Evolutionary conservation across 2,329 filamentous ascomycete genomes (phyloP).

Genomic region (Aspergillus uvarum): DNA sequence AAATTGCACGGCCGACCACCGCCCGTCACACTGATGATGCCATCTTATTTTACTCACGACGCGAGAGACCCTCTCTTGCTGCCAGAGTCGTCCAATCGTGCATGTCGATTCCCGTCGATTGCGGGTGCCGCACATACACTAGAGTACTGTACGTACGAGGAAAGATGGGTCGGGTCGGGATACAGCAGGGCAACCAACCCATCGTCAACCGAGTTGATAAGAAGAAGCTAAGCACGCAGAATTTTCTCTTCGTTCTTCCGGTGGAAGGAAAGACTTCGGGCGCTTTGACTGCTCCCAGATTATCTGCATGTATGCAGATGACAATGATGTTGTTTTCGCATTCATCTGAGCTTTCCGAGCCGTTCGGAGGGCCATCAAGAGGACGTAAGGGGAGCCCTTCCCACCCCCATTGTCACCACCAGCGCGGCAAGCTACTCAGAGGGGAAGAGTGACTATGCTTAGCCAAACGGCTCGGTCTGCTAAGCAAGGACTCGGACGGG

Average conservation of each 20-base stretch:
- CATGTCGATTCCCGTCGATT: not conserved
- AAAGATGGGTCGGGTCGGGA: not conserved
- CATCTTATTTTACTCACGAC: not conserved
- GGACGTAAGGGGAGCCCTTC: not conserved
- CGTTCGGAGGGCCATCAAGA: not conserved
- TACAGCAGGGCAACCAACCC: not conserved
- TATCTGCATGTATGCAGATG: not conserved
- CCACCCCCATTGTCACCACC: not conserved
- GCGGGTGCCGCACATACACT: constrained; percentile 1
- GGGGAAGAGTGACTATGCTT: not conserved
- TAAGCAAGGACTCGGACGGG: not conserved
- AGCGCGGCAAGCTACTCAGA: too few species aligned
- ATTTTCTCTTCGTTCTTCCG: not conserved
- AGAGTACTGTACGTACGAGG: not conserved
- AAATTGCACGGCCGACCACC: not conserved
- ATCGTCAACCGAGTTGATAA: not conserved
- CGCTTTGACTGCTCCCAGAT: not conserved
- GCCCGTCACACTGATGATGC: not conserved
- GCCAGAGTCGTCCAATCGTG: not conserved
- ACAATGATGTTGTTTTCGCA: not conserved
- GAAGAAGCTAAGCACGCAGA: not conserved
- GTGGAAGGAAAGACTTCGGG: not conserved
- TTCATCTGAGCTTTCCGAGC: not conserved
- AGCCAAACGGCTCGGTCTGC: not conserved
- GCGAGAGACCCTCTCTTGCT: not conserved